These are phyloP conservation scores for Eucalyptus cloeziana DNA, from an alignment of 345 rosid species.

Conservation along the genomic window DNA sequence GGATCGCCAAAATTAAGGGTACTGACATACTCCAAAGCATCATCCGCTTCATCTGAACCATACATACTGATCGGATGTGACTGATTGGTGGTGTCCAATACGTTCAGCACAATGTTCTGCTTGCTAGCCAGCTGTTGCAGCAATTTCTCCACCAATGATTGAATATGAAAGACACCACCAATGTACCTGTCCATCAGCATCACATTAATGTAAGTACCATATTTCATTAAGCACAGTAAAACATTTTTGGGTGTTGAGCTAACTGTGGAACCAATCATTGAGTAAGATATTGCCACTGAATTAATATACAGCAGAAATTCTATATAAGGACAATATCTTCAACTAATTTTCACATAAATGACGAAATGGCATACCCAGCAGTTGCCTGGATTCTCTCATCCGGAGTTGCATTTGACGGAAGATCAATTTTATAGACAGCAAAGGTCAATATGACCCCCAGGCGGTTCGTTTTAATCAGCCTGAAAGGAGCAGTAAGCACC, in stretches of 20 bases:
- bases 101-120: slow-evolving; percentile 89
- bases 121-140: slow-evolving; percentile 97
- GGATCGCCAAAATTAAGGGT: slow-evolving; percentile 88
- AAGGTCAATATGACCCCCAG: slow-evolving; percentile 95
- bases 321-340: not conserved
- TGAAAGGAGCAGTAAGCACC: slow-evolving; percentile 92
- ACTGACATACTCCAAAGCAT: slow-evolving; percentile 54
- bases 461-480: slow-evolving; percentile 76
- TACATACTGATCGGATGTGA: slow-evolving; percentile 91
- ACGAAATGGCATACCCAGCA: slow-evolving; percentile 48
- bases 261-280: not conserved
- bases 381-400: slow-evolving; percentile 79
- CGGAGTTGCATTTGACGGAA: slow-evolving; percentile 76
- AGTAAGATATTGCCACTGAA: not conserved
- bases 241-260: not conserved
- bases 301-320: not conserved
- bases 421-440: slow-evolving; percentile 79
- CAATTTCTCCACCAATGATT: slow-evolving; percentile 85
- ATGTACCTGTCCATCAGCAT: slow-evolving; percentile 51
- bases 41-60: slow-evolving; percentile 53
- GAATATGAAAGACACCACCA: slow-evolving; percentile 89
- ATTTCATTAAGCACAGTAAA: not conserved
- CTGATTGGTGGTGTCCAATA: slow-evolving; percentile 60
- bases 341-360: not conserved
- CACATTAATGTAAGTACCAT: not conserved